Evolutionary conservation across 768 basidiomycete species (phyloP).

Genomic region (Termitomyces sp.): DNA sequence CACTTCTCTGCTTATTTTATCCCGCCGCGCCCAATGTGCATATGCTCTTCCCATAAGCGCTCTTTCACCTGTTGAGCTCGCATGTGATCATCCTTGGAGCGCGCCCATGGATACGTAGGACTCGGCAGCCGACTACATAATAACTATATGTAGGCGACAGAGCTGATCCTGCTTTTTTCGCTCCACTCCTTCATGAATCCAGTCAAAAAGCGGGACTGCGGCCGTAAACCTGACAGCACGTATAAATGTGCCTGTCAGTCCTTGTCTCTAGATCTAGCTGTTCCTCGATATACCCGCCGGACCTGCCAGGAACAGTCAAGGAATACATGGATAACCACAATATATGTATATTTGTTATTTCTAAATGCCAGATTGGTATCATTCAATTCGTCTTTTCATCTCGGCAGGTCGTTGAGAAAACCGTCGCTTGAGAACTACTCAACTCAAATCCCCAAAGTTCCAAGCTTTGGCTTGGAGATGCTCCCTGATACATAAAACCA

Average conservation of each 20-base stretch:
- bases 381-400: constrained; percentile 9
- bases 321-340: background rate
- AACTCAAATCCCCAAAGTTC: background rate
- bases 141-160: background rate
- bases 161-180: background rate
- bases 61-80: background rate
- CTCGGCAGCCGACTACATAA: background rate
- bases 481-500: background rate
- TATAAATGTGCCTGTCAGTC: constrained; percentile 3
- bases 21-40: background rate
- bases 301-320: background rate
- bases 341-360: background rate
- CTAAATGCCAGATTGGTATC: background rate
- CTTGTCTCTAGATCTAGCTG: background rate
- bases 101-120: background rate
- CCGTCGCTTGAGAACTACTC: background rate
- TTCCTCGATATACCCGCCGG: background rate
- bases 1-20: background rate
- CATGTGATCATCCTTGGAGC: constrained; percentile 3
- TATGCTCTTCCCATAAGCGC: background rate
- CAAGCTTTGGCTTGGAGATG: background rate
- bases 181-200: background rate
- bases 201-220: constrained; percentile 3
- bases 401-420: background rate
- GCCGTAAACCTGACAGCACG: constrained; percentile 6